phyloP scores from a whole-genome alignment of 2,329 filamentous ascomycete species.

The Chaetomium globosum region DNA sequence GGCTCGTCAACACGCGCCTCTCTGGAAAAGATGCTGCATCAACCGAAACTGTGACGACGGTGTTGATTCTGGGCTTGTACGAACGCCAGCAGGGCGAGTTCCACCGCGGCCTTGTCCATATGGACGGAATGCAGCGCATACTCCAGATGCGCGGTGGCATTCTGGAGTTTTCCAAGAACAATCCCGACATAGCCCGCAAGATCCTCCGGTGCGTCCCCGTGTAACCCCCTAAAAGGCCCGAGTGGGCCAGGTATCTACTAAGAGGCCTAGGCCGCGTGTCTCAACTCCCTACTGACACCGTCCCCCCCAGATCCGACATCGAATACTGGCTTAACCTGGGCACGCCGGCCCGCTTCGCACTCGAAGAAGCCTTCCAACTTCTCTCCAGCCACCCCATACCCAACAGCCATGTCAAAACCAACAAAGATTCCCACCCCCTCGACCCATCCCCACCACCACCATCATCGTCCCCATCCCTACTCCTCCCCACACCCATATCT shows the following conservation, averaged over 20 bases:
- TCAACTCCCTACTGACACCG: background rate
- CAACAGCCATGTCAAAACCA: background rate
- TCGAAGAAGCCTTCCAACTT: background rate
- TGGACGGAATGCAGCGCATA: slow-evolving; percentile 40
- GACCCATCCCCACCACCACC: too few relatives aligned
- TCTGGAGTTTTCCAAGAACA: slow-evolving; percentile 21
- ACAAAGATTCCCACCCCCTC: background rate
- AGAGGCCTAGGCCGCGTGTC: too few relatives aligned
- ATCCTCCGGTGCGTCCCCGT: slow-evolving; percentile 14
- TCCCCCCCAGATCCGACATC: slow-evolving; percentile 16
- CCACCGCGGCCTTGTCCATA: slow-evolving; percentile 37
- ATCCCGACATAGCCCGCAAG: slow-evolving; percentile 5
- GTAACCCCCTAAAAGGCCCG: too few relatives aligned
- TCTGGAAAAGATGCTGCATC: slow-evolving; percentile 35
- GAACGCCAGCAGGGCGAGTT: slow-evolving; percentile 36
- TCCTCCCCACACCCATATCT: background rate
- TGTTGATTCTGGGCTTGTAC: slow-evolving; percentile 38
- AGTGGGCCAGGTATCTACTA: too few relatives aligned
- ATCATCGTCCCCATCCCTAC: too few relatives aligned
- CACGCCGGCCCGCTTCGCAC: slow-evolving; percentile 19
- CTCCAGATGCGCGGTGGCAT: slow-evolving; percentile 41
- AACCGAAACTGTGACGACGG: slow-evolving; percentile 39
- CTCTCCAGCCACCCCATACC: background rate
- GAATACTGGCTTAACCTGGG: slow-evolving; percentile 22
- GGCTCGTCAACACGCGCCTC: slow-evolving; percentile 39